Percentiles rank a stretch among this genome's conserved stretches.
phyloP scores from a whole-genome alignment of 75 land plant genomes.

The Pinus taeda region DNA sequence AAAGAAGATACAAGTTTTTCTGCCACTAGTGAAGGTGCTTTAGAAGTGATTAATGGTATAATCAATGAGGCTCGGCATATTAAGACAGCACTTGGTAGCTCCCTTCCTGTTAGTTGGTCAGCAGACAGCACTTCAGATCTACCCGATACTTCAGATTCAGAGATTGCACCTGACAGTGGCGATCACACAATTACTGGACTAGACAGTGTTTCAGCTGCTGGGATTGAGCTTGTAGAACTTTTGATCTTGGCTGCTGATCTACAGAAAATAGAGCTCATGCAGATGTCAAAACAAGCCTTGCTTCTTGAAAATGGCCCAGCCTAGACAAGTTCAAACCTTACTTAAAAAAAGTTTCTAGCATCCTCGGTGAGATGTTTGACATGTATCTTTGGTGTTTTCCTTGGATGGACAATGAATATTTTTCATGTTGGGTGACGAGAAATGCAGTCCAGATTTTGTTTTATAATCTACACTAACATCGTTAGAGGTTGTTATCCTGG shows the following conservation, averaged over 20 bases:
- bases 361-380: background rate
- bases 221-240: constrained; percentile 76
- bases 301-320: background rate
- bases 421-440: background rate
- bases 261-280: constrained; percentile 19
- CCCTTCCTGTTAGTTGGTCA: constrained; percentile 88
- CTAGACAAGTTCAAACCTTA: background rate
- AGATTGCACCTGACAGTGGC: constrained; percentile 8
- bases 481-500: background rate
- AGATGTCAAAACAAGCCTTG: background rate
- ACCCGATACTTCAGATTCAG: constrained; percentile 2
- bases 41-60: constrained; percentile 48
- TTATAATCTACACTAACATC: background rate
- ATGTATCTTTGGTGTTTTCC: background rate
- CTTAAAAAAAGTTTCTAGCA: background rate
- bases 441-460: constrained; percentile 1
- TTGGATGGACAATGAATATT: background rate
- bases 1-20: constrained; percentile 28
- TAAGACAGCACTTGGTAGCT: constrained; percentile 79
- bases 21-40: constrained; percentile 13
- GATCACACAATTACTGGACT: constrained; percentile 24
- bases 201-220: constrained; percentile 61
- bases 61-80: constrained; percentile 61
- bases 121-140: constrained; percentile 28
- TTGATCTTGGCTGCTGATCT: constrained; percentile 56